These are phyloP conservation scores for Pleurotus pulmonarius DNA, from an alignment of 768 basidiomycete species.

Conservation along the genomic window DNA sequence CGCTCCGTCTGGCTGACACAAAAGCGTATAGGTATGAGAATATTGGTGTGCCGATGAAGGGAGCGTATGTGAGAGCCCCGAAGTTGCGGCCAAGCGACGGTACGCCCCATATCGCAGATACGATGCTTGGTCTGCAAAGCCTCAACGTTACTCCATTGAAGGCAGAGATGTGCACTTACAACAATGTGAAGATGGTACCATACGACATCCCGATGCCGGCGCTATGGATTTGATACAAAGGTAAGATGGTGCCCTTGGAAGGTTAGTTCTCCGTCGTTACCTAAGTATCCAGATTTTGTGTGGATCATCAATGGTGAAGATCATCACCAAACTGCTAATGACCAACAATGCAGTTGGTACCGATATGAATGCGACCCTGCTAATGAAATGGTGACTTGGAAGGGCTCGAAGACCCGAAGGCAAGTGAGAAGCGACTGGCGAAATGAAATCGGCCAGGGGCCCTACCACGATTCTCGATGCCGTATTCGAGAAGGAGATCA, in stretches of 20 bases:
- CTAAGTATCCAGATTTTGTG: conserved; percentile 67
- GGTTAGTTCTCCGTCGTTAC: conserved; percentile 27
- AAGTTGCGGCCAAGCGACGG: conserved; percentile 74
- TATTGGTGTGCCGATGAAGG: conserved; percentile 68
- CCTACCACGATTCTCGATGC: conserved; percentile 64
- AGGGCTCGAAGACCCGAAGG: conserved; percentile 31
- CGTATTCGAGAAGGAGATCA: conserved; percentile 71
- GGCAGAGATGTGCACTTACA: conserved; percentile 38
- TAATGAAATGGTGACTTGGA: conserved; percentile 50
- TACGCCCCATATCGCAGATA: conserved; percentile 70
- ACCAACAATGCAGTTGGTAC: conserved; percentile 44
- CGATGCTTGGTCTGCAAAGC: conserved; percentile 57
- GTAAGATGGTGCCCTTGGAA: neutral
- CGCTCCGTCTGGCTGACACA: conserved; percentile 48
- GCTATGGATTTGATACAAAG: conserved; percentile 26
- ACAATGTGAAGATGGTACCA: conserved; percentile 64
- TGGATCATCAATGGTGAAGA: conserved; percentile 41
- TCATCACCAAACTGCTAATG: conserved; percentile 54
- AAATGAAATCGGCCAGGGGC: conserved; percentile 67
- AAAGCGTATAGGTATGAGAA: conserved; percentile 83
- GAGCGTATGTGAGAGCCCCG: conserved; percentile 69
- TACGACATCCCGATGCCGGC: conserved; percentile 67
- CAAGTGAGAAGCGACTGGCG: conserved; percentile 51
- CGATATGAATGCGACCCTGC: conserved; percentile 58
- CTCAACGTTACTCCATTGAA: neutral